Percentiles rank a stretch among this genome's conserved stretches.
Evolutionary conservation across 208 protist genomes (phyloP).

Genomic region (Trypanosoma platydactyli): DNA sequence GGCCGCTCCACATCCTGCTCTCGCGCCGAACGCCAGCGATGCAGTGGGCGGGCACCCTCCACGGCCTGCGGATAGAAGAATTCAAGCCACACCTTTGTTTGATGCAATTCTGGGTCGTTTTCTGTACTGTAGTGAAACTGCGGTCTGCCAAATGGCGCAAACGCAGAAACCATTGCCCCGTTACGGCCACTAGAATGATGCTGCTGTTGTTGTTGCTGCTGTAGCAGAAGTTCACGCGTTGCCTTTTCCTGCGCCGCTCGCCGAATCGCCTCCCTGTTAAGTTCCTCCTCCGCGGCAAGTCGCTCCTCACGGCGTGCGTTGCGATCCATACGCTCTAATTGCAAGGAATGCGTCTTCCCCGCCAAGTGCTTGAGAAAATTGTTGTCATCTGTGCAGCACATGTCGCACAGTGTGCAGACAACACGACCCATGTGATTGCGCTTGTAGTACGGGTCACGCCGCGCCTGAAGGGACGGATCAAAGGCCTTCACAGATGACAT

Average conservation of each 20-base stretch:
- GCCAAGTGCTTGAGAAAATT: conserved; percentile 79
- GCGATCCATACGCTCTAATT: conserved; percentile 68
- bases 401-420: conserved; percentile 74
- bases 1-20: conserved; percentile 74
- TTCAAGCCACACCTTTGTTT: conserved; percentile 83
- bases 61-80: conserved; percentile 62
- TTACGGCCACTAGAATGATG: conserved; percentile 13
- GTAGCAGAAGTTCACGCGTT: conserved; percentile 39
- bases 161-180: conserved; percentile 7
- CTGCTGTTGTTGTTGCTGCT: conserved; percentile 29
- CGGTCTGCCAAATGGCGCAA: conserved; percentile 54
- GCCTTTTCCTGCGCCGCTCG: conserved; percentile 48
- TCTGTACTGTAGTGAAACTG: conserved; percentile 75
- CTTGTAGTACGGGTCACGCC: conserved; percentile 70
- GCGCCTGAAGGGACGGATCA: conserved; percentile 56
- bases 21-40: conserved; percentile 80
- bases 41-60: conserved; percentile 63
- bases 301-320: conserved; percentile 46
- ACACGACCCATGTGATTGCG: conserved; percentile 85
- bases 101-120: conserved; percentile 50
- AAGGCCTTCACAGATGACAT: conserved; percentile 45
- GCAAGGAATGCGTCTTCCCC: conserved; percentile 73
- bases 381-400: conserved; percentile 79
- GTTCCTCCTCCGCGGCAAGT: conserved; percentile 64
- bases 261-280: conserved; percentile 41